A percentile compares a stretch with the other conserved stretches of the same genome.
Evolutionary conservation across 257 asterid species (phyloP).

Genomic region (Solanum boliviense): DNA sequence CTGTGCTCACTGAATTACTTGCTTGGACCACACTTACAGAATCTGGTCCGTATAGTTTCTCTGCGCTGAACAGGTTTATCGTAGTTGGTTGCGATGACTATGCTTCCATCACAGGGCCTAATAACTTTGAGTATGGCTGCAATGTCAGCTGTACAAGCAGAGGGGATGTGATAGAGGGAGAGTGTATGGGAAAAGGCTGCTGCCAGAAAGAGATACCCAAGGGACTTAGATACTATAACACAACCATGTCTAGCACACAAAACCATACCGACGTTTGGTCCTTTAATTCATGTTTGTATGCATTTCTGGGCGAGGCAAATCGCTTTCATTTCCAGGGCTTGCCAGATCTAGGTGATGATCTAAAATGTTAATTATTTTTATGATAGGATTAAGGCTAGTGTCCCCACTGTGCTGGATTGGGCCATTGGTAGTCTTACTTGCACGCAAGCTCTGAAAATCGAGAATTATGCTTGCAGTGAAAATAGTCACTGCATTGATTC

Average conservation of each 20-base stretch:
- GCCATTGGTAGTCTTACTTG: not conserved
- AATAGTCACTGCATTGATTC: constrained; percentile 3
- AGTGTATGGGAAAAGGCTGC: constrained; percentile 7
- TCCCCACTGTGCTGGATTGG: constrained; percentile 10
- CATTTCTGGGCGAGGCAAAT: constrained; percentile 6
- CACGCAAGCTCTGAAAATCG: not conserved
- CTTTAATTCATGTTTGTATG: not conserved
- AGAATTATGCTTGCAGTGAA: not conserved
- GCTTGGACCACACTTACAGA: no score
- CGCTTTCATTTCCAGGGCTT: not conserved
- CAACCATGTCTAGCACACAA: not conserved
- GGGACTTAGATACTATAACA: not conserved
- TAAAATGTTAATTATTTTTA: not conserved
- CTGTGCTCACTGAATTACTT: no score
- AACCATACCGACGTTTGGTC: not conserved
- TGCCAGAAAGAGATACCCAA: constrained; percentile 2
- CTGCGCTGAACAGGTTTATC: not conserved
- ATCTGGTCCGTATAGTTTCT: constrained; percentile 11
- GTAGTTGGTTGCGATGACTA: not conserved
- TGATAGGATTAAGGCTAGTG: not conserved
- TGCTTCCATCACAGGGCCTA: not conserved
- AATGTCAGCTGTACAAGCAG: not conserved
- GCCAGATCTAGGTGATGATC: not conserved
- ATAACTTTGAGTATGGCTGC: not conserved
- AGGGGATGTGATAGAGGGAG: not conserved